Conservation (phyloP, 257 asterid species). For the Solanum ossicruentum region DNA sequence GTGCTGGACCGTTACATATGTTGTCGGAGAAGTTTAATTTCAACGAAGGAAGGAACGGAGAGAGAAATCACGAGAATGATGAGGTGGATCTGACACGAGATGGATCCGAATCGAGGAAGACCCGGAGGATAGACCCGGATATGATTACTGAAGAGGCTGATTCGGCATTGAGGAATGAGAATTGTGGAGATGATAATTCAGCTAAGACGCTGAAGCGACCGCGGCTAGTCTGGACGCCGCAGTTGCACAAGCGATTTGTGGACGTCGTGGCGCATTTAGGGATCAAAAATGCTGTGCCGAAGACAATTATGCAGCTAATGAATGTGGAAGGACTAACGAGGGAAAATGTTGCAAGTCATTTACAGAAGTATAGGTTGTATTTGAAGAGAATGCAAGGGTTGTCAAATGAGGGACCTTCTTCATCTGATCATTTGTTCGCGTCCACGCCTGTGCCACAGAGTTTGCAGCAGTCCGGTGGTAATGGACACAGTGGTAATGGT, state of each 20-base stretch:
- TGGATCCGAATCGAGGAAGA: conserved; percentile 10
- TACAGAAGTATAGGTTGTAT: conserved; percentile 18
- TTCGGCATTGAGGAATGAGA: not conserved
- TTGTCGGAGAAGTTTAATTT: not conserved
- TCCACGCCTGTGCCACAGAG: conserved; percentile 12
- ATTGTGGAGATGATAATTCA: not conserved
- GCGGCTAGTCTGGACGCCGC: conserved; percentile 20
- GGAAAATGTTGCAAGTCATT: conserved; percentile 21
- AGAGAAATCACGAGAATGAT: not conserved
- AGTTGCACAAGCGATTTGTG: conserved; percentile 16
- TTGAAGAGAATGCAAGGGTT: conserved; percentile 20
- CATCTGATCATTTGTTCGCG: conserved; percentile 8
- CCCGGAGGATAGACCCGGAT: not conserved
- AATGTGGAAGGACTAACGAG: conserved; percentile 16
- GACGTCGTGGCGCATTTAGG: conserved; percentile 21
- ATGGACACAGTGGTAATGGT: conserved; percentile 4
- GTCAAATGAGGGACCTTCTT: conserved; percentile 2
- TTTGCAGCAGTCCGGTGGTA: not conserved
- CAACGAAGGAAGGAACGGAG: not conserved
- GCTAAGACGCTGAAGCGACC: conserved; percentile 3
- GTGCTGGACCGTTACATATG: not conserved
- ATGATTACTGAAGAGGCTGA: conserved; percentile 7
- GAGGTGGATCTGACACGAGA: conserved; percentile 1
- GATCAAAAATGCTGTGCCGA: conserved; percentile 15
- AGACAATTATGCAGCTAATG: conserved; percentile 19